Conservation (phyloP, 495 filamentous ascomycete genomes). For the Talaromyces thailandensis region DNA sequence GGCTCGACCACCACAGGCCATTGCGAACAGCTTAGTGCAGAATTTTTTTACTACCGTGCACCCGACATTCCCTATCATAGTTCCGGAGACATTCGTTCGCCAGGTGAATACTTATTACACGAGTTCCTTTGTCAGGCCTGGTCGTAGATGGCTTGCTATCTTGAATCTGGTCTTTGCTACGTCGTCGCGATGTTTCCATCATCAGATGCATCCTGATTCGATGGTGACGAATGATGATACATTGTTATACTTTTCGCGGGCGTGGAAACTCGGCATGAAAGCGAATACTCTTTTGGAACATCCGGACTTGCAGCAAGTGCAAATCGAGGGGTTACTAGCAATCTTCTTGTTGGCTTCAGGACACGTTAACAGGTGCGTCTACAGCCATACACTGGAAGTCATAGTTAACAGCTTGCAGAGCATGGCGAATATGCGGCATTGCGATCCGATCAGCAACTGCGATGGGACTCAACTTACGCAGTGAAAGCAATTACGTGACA, state of each 20-base stretch:
- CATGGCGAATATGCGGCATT: slow-evolving; percentile 52
- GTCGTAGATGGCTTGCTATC: slow-evolving; percentile 47
- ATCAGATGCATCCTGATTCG: slow-evolving; percentile 30
- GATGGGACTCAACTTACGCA: slow-evolving; percentile 54
- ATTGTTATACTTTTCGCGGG: slow-evolving; percentile 47
- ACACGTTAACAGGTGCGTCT: slow-evolving; percentile 47
- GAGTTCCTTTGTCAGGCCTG: slow-evolving; percentile 23
- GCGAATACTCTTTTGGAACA: slow-evolving; percentile 39
- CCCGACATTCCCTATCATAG: slow-evolving; percentile 49
- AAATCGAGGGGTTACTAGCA: slow-evolving; percentile 45
- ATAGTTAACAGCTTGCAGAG: slow-evolving; percentile 24
- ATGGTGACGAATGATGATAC: slow-evolving; percentile 34
- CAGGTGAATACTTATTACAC: slow-evolving; percentile 34
- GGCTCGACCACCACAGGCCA: slow-evolving; percentile 37
- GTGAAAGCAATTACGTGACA: slow-evolving; percentile 36
- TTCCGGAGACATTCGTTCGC: slow-evolving; percentile 31
- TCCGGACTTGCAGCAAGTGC: slow-evolving; percentile 48
- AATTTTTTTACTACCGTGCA: slow-evolving; percentile 50
- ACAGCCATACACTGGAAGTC: not conserved
- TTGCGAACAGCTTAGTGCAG: slow-evolving; percentile 44
- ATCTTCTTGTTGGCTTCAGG: slow-evolving; percentile 51
- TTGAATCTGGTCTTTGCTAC: slow-evolving; percentile 62
- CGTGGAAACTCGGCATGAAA: slow-evolving; percentile 44
- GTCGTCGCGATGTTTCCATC: slow-evolving; percentile 37
- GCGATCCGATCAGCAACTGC: slow-evolving; percentile 49